phyloP scores from a whole-genome alignment of 192 early-diverging fungal species.

The Spizellomyces punctatus region DNA sequence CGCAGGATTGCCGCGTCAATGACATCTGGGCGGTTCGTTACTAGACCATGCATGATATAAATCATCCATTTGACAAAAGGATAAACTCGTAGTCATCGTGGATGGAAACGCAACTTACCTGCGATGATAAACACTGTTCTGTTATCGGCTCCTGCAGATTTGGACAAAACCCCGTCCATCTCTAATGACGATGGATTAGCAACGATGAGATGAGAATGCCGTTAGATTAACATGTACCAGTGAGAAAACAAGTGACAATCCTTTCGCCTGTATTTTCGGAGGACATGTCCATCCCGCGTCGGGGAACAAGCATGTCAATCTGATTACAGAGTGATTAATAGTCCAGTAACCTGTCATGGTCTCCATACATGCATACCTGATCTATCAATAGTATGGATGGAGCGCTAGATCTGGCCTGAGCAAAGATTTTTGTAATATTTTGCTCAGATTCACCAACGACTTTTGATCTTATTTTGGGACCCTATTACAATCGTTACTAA shows the following conservation, averaged over 20 bases:
- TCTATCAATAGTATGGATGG: slow-evolving; percentile 94
- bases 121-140: slow-evolving; percentile 49
- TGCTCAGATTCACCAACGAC: slow-evolving; percentile 93
- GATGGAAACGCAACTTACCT: slow-evolving; percentile 10
- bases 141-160: slow-evolving; percentile 16
- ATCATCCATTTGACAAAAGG: neutral
- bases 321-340: slow-evolving; percentile 18
- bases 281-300: slow-evolving; percentile 66
- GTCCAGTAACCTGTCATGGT: neutral
- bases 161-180: slow-evolving; percentile 74
- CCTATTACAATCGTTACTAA: slow-evolving; percentile 34
- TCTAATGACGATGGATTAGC: slow-evolving; percentile 41
- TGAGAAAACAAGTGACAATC: slow-evolving; percentile 83
- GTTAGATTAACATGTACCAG: neutral
- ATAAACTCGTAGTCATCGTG: neutral
- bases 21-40: slow-evolving; percentile 72
- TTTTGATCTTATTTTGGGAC: slow-evolving; percentile 85
- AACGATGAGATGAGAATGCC: too few relatives aligned
- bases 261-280: slow-evolving; percentile 84
- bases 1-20: slow-evolving; percentile 83
- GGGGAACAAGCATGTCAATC: slow-evolving; percentile 82
- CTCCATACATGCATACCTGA: slow-evolving; percentile 56
- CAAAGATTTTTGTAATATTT: slow-evolving; percentile 81
- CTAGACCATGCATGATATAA: slow-evolving; percentile 42
- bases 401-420: slow-evolving; percentile 75